Conservation (phyloP, 1,139 yeast species). For the Hyphopichia burtonii region DNA sequence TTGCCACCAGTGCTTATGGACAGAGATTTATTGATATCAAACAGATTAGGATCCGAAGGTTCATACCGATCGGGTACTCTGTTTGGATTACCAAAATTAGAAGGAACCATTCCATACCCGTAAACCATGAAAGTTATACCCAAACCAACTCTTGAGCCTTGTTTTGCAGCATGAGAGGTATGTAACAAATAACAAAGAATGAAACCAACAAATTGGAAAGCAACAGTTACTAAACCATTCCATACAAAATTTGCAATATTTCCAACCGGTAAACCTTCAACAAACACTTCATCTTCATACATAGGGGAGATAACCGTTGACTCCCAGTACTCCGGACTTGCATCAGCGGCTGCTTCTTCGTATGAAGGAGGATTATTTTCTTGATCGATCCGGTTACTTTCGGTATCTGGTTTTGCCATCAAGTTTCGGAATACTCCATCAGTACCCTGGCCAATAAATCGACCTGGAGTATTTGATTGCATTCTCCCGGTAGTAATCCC, state of each 20-base stretch:
- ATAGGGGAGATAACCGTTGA: conserved; percentile 82
- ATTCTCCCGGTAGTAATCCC: conserved; percentile 46
- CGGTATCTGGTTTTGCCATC: conserved; percentile 79
- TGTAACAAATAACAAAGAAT: conserved; percentile 85
- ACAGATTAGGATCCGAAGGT: conserved; percentile 56
- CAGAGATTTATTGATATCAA: conserved; percentile 44
- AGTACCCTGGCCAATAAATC: conserved; percentile 54
- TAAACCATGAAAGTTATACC: conserved; percentile 81
- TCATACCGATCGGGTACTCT: conserved; percentile 40
- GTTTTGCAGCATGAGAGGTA: conserved; percentile 96
- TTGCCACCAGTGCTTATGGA: conserved; percentile 34
- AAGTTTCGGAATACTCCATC: conserved; percentile 95
- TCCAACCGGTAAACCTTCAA: conserved; percentile 97
- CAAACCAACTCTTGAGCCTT: conserved; percentile 91
- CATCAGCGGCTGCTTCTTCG: conserved; percentile 93
- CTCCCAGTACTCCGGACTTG: conserved; percentile 98
- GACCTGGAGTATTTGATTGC: conserved; percentile 44
- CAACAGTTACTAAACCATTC: conserved; percentile 84
- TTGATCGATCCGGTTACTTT: conserved; percentile 34
- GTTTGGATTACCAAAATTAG: conserved; percentile 45
- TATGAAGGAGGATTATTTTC: conserved; percentile 80
- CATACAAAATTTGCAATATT: conserved; percentile 81
- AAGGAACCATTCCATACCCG: conserved; percentile 73
- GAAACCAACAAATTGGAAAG: conserved; percentile 93
- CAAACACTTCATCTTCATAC: conserved; percentile 83